Conservation (phyloP, 352 stramenopile genomes). For the Phytophthora cajani region DNA sequence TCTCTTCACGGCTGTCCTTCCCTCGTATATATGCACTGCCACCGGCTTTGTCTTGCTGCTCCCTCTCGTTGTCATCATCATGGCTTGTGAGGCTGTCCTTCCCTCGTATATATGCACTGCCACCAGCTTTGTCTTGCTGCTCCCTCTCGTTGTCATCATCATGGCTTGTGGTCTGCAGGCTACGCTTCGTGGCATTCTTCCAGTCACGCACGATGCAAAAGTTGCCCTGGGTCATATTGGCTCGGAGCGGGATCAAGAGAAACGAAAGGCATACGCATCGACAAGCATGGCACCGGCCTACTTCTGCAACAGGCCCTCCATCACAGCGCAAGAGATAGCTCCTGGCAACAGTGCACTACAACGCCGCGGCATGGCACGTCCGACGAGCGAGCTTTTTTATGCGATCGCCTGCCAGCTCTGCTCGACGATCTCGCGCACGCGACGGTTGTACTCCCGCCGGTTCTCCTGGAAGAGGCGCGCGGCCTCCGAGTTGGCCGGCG, state of each 20-base stretch:
- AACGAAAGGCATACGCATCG: conserved; percentile 16
- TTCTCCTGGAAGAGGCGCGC: conserved; percentile 98
- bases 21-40: conserved; percentile 19
- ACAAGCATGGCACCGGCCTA: conserved; percentile 19
- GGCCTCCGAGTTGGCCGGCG: conserved; percentile 98
- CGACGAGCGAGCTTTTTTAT: conserved; percentile 42
- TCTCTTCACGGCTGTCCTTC: conserved; percentile 9
- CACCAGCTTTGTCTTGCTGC: conserved; percentile 19
- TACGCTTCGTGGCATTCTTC: conserved; percentile 8
- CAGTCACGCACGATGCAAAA: conserved; percentile 11
- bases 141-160: neutral
- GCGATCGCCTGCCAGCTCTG: conserved; percentile 95
- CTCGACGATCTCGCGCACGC: conserved; percentile 99
- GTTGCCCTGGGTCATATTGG: conserved; percentile 11
- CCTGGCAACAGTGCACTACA: conserved; percentile 14
- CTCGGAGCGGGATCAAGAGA: conserved; percentile 18
- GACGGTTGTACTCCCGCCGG: conserved; percentile 98
- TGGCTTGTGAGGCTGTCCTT: conserved; percentile 14
- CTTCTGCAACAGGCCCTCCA: conserved; percentile 11
- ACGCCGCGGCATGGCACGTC: conserved; percentile 17
- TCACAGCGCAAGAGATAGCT: conserved; percentile 6
- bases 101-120: conserved; percentile 17
- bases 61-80: neutral
- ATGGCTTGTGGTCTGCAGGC: conserved; percentile 11
- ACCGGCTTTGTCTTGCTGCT: conserved; percentile 19